phyloP scores from a whole-genome alignment of 2,329 filamentous ascomycete species.

The Ophiognomonia clavigignenti-juglandacearum region DNA sequence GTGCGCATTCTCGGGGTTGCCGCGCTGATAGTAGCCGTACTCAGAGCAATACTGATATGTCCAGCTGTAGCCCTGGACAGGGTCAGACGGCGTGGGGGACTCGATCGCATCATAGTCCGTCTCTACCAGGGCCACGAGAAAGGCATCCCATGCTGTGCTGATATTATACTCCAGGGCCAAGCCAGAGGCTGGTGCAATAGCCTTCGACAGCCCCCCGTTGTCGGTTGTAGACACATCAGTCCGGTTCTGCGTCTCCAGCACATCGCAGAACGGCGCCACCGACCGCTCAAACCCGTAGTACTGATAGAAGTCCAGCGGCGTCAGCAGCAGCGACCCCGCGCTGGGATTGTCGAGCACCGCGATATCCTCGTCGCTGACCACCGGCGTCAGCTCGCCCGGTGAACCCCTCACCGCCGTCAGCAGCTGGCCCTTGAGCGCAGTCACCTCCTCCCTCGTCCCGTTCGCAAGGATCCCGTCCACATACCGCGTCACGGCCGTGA shows the following conservation, averaged over 20 bases:
- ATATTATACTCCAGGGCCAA: conserved; percentile 1
- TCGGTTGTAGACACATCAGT: conserved; percentile 3
- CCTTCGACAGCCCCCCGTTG: conserved; percentile 1
- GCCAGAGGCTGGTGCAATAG: conserved; percentile 3
- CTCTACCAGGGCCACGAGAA: not conserved
- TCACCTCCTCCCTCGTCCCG: not conserved
- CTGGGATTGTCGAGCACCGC: conserved; percentile 1
- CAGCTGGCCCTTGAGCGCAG: conserved; percentile 3
- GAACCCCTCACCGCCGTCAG: conserved; percentile 1
- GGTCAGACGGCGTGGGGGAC: not conserved
- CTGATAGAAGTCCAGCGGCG: conserved; percentile 10
- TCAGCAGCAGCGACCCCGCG: not conserved
- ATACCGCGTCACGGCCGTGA: conserved; percentile 7
- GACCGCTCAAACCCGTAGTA: not conserved
- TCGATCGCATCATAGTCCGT: conserved; percentile 4
- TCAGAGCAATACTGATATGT: conserved; percentile 7
- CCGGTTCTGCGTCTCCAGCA: conserved; percentile 9
- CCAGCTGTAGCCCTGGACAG: conserved; percentile 4
- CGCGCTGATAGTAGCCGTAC: conserved; percentile 7
- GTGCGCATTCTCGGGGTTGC: conserved; percentile 3
- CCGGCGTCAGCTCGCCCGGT: not conserved
- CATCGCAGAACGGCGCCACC: conserved; percentile 11
- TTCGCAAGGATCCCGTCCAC: conserved; percentile 9
- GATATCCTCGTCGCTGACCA: not conserved
- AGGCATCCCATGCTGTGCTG: conserved; percentile 2